These are phyloP conservation scores for Saxophila tyrrhenica DNA, from an alignment of 495 filamentous ascomycete species.

Conservation along the genomic window DNA sequence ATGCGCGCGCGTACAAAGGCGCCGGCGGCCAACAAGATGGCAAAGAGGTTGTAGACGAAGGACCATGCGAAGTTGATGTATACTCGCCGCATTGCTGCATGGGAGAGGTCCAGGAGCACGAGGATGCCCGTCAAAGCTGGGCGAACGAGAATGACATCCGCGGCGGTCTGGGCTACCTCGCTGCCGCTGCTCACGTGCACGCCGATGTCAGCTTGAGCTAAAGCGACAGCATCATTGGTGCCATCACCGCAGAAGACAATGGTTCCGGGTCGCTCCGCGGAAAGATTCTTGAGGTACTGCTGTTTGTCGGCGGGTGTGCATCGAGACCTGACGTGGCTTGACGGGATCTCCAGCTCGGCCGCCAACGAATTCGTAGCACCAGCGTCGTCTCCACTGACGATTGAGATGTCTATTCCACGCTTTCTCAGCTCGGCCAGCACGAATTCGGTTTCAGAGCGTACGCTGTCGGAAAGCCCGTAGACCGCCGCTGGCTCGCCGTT, in stretches of 20 bases:
- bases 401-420: slow-evolving; percentile 45
- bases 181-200: slow-evolving; percentile 52
- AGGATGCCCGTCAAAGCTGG: slow-evolving; percentile 46
- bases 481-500: slow-evolving; percentile 39
- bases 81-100: slow-evolving; percentile 43
- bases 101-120: slow-evolving; percentile 47
- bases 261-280: slow-evolving; percentile 20
- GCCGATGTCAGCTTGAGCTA: slow-evolving; percentile 63
- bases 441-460: slow-evolving; percentile 46
- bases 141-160: slow-evolving; percentile 57
- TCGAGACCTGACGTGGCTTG: slow-evolving; percentile 35
- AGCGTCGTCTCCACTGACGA: slow-evolving; percentile 62
- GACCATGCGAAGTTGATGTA: slow-evolving; percentile 65
- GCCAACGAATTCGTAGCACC: slow-evolving; percentile 34
- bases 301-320: slow-evolving; percentile 54
- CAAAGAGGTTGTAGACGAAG: slow-evolving; percentile 61
- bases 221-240: slow-evolving; percentile 67
- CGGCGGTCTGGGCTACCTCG: slow-evolving; percentile 57
- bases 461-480: slow-evolving; percentile 47
- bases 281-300: slow-evolving; percentile 42
- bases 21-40: slow-evolving; percentile 58
- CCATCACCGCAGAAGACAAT: slow-evolving; percentile 70
- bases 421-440: slow-evolving; percentile 40
- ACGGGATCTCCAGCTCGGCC: slow-evolving; percentile 40
- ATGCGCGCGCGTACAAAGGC: slow-evolving; percentile 55